phyloP scores from a whole-genome alignment of 495 filamentous ascomycete species.

The Jackrogersella multiformis region DNA sequence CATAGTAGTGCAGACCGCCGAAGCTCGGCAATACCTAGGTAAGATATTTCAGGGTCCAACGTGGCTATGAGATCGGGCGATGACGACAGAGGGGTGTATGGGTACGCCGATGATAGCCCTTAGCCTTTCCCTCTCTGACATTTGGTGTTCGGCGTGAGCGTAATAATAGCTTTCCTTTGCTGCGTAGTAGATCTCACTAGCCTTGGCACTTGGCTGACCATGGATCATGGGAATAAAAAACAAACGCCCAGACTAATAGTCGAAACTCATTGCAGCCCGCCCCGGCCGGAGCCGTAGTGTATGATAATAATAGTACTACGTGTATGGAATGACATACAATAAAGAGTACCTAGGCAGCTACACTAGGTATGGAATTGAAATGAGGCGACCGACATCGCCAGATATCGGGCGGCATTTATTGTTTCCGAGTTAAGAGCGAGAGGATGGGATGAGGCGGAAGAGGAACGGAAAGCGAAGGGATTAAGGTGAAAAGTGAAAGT shows the following conservation, averaged over 20 bases:
- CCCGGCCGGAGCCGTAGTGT: background rate
- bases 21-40: constrained; percentile 20
- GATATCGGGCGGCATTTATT: constrained; percentile 16
- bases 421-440: constrained; percentile 37
- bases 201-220: constrained; percentile 20
- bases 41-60: constrained; percentile 29
- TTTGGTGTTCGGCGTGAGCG: constrained; percentile 5
- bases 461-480: constrained; percentile 17
- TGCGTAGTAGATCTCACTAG: constrained; percentile 15
- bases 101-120: constrained; percentile 42
- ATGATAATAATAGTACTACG: background rate
- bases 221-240: constrained; percentile 1
- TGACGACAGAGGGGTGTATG: constrained; percentile 39
- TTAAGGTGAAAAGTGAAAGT: background rate
- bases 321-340: background rate
- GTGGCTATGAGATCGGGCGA: constrained; percentile 26
- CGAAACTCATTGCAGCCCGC: background rate
- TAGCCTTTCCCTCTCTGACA: constrained; percentile 12
- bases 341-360: background rate
- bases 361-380: too few species aligned
- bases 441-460: constrained; percentile 12
- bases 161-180: background rate
- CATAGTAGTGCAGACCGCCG: constrained; percentile 24
- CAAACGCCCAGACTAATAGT: constrained; percentile 23
- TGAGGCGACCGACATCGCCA: constrained; percentile 16